Conservation (phyloP, 2,329 filamentous ascomycete species). For the Apiospora kogelbergensis region DNA sequence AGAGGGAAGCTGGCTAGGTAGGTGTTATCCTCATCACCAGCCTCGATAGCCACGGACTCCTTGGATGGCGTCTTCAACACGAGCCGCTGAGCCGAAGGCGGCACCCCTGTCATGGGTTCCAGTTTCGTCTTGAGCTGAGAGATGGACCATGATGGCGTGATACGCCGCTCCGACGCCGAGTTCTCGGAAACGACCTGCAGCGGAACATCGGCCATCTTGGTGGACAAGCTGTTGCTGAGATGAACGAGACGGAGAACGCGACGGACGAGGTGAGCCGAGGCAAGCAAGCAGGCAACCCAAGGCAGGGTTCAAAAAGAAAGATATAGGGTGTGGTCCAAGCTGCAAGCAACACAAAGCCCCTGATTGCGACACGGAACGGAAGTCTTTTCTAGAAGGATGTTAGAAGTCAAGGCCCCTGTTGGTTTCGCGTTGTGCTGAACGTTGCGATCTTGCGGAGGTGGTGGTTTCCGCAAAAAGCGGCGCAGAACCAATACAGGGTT, state of each 20-base stretch:
- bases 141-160: slow-evolving; percentile 91
- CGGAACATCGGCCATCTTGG: slow-evolving; percentile 69
- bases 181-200: slow-evolving; percentile 75
- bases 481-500: slow-evolving; percentile 1
- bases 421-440: slow-evolving; percentile 10
- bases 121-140: slow-evolving; percentile 81
- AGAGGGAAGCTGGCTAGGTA: slow-evolving; percentile 66
- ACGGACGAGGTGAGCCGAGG: not conserved
- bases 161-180: slow-evolving; percentile 80
- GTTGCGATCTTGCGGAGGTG: slow-evolving; percentile 7
- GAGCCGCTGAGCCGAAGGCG: slow-evolving; percentile 75
- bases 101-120: slow-evolving; percentile 90
- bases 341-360: not conserved
- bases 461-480: slow-evolving; percentile 3
- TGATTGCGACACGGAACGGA: slow-evolving; percentile 9
- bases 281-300: not conserved
- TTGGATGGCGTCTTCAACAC: slow-evolving; percentile 65
- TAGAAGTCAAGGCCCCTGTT: slow-evolving; percentile 5
- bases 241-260: slow-evolving; percentile 12
- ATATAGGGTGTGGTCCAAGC: slow-evolving; percentile 9
- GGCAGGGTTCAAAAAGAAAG: not conserved
- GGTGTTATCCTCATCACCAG: slow-evolving; percentile 70
- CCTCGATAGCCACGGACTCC: slow-evolving; percentile 64
- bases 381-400: not conserved
- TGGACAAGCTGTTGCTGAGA: slow-evolving; percentile 16